Evolutionary conservation across 2,329 filamentous ascomycete genomes (phyloP).

Genomic region (Cladosporium sp.): DNA sequence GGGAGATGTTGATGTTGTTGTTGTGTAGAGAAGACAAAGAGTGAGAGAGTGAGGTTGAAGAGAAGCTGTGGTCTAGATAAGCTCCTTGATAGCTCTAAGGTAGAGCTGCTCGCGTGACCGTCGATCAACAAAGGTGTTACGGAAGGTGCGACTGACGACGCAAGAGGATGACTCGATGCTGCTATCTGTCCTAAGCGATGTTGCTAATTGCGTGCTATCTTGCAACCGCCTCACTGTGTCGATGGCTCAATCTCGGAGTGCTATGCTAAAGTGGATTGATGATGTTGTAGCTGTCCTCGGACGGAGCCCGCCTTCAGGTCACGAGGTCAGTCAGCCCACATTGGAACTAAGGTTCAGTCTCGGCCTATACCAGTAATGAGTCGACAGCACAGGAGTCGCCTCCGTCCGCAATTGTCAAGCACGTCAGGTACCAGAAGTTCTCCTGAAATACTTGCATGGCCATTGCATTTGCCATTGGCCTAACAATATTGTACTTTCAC

Average conservation of each 20-base stretch:
- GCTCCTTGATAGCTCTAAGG: not conserved
- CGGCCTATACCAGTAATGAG: slow-evolving; percentile 4
- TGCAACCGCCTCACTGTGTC: not conserved
- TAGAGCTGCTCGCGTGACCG: slow-evolving; percentile 12
- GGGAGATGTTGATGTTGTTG: not conserved
- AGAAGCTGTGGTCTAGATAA: slow-evolving; percentile 7
- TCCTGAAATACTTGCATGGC: not conserved
- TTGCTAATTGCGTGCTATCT: slow-evolving; percentile 3
- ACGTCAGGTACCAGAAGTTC: not conserved
- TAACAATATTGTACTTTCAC: not conserved
- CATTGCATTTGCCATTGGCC: not conserved
- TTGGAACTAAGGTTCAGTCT: slow-evolving; percentile 2
- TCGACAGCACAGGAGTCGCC: not conserved
- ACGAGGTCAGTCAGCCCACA: slow-evolving; percentile 1
- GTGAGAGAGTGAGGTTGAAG: slow-evolving; percentile 3
- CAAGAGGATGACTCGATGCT: not conserved
- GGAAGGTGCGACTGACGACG: slow-evolving; percentile 2
- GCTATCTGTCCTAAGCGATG: not conserved
- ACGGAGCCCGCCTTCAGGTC: slow-evolving; percentile 12
- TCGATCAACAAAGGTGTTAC: slow-evolving; percentile 11
- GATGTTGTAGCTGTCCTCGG: slow-evolving; percentile 8
- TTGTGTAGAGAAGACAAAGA: not conserved
- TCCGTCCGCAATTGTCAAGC: not conserved
- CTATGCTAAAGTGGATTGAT: slow-evolving; percentile 6
- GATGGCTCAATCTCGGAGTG: slow-evolving; percentile 9